Evolutionary conservation across 2,329 filamentous ascomycete genomes (phyloP).

Genomic region (Teratosphaeria pseudoeucalypti): DNA sequence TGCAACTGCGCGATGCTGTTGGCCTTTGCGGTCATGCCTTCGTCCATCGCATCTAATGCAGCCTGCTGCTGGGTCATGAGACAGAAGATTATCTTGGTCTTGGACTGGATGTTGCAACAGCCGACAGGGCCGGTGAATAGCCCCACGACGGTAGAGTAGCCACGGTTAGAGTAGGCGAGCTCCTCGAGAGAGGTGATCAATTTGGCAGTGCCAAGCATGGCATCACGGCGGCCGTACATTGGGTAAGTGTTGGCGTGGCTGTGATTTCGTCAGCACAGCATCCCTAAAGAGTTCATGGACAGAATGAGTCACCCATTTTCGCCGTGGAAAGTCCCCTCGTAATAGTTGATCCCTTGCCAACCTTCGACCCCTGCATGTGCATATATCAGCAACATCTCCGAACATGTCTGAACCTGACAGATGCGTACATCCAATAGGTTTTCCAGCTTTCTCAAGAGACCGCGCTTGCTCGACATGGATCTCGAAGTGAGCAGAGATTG

Average conservation of each 20-base stretch:
- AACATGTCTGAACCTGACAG: too few relatives aligned
- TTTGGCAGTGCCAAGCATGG: slow-evolving; percentile 15
- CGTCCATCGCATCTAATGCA: slow-evolving; percentile 16
- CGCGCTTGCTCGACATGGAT: slow-evolving; percentile 14
- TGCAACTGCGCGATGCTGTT: not conserved
- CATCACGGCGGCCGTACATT: slow-evolving; percentile 17
- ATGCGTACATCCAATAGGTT: slow-evolving; percentile 5
- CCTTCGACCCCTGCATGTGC: slow-evolving; percentile 6
- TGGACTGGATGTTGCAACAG: slow-evolving; percentile 23
- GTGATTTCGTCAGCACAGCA: too few relatives aligned
- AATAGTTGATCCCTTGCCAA: slow-evolving; percentile 14
- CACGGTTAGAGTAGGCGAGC: slow-evolving; percentile 9
- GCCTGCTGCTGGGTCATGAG: slow-evolving; percentile 16
- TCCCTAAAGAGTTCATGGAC: too few relatives aligned
- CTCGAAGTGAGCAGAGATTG: slow-evolving; percentile 16
- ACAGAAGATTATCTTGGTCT: slow-evolving; percentile 17
- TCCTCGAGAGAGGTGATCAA: slow-evolving; percentile 16
- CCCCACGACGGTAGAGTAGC: slow-evolving; percentile 18
- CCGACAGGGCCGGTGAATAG: slow-evolving; percentile 15
- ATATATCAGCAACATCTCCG: too few relatives aligned
- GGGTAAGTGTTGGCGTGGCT: slow-evolving; percentile 25
- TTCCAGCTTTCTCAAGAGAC: slow-evolving; percentile 6
- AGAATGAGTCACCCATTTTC: slow-evolving; percentile 1
- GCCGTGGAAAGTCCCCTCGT: slow-evolving; percentile 1
- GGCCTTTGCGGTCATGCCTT: slow-evolving; percentile 7